Evolutionary conservation across 148 eudicot genomes (phyloP).

Genomic region (Spergularia bocconei): DNA sequence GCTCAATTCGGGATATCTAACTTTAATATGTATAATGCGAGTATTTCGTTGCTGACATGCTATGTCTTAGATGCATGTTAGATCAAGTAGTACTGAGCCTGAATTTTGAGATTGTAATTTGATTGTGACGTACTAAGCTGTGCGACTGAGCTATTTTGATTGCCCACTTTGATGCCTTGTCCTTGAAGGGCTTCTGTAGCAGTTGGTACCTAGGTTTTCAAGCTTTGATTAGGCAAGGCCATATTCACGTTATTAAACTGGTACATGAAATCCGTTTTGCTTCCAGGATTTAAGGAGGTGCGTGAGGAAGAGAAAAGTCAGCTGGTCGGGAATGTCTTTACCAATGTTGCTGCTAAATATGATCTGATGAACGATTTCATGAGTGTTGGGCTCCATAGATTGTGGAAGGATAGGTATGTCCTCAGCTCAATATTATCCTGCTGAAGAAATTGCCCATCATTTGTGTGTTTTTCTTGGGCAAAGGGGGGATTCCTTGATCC

Average conservation of each 20-base stretch:
- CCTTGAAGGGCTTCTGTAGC: slow-evolving; percentile 2
- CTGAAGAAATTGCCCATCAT: slow-evolving; percentile 7
- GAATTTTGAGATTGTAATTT: background rate
- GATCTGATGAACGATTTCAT: slow-evolving; percentile 96
- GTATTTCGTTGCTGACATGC: too few relatives aligned
- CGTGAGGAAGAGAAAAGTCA: slow-evolving; percentile 82
- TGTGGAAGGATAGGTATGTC: slow-evolving; percentile 91
- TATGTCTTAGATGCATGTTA: too few relatives aligned
- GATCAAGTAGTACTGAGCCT: too few relatives aligned
- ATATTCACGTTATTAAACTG: background rate
- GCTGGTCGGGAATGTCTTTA: slow-evolving; percentile 90
- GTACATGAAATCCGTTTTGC: background rate
- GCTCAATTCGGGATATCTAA: too few relatives aligned
- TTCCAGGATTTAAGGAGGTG: slow-evolving; percentile 86
- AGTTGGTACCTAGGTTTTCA: background rate
- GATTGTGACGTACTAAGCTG: background rate
- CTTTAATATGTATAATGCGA: too few relatives aligned
- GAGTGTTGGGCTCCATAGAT: slow-evolving; percentile 86
- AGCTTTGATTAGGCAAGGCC: background rate
- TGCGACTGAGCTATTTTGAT: background rate
- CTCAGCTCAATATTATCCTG: slow-evolving; percentile 9
- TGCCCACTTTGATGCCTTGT: background rate
- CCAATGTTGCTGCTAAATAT: slow-evolving; percentile 78
- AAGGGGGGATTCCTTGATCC: background rate
- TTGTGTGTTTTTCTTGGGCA: background rate